Base-by-base conservation (phyloP, 148 eudicot species). In the Agrostemma githago region DNA sequence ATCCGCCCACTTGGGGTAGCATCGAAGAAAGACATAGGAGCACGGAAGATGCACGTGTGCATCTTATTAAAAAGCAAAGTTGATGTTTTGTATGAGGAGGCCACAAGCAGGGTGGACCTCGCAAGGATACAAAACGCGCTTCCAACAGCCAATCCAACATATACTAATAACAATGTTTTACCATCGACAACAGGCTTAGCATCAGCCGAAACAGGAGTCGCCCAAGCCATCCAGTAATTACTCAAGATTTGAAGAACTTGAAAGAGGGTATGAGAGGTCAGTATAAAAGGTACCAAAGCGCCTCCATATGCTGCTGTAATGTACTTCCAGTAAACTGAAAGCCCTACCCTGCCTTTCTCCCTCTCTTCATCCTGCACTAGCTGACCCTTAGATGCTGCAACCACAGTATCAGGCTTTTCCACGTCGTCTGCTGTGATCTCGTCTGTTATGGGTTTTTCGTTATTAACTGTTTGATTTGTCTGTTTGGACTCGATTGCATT, bases 171-270 rank as follows among this genome's bases (percentile, higher is more conserved):
- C 17, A 88, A 82, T 46, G 87, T 85, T 6, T 63, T 84, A 68
- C 74, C 68, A 2, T 51, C 68, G 8, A 90, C 92, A 58, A 72
- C 68, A 63, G 90, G 79, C 63, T 67, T 44, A 38, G 44, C 80
- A 70, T 83, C 87, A 76, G 82, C 6, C 0, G 89, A 86, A 14
- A 82, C 82, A 63, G 94, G 91, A 72, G 87, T 83, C 39, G 92
- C 95, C 95, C 92, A 88, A 57, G 95, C 86, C 87, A 90, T 84
- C 95, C 95, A 90, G 51, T 90, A 90, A 79, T 86, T 88, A 83
- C 95, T 83, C 42, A 79, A 80, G 37, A 90, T 83, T 75, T 88
- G 90, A 73, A 88, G 85, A 61, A 71, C 4, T 71, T 88, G 85
- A 53, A 88, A 88, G 56, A 85, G 43, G 66, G 84, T 57, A 37